Percentiles rank a stretch among this genome's conserved stretches.
These are phyloP conservation scores for Ogataea neopini DNA, from an alignment of 805 yeast genomes.

Conservation along the genomic window DNA sequence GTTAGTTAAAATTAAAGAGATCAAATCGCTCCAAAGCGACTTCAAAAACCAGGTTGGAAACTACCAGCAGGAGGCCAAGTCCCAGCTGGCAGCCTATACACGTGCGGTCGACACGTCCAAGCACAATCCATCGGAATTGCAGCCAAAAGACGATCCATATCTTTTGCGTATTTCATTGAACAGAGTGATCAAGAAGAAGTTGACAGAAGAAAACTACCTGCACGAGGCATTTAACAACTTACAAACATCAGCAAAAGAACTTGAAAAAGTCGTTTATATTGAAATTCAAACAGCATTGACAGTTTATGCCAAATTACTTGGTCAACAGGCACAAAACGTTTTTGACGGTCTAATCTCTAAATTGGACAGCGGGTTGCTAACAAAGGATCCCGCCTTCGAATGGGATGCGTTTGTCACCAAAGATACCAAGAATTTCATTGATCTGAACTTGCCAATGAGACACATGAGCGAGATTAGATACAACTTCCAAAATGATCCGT, in stretches of 20 bases:
- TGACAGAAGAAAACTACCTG: conserved; percentile 80
- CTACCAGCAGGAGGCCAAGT: conserved; percentile 68
- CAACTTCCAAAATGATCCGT: conserved; percentile 66
- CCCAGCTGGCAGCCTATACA: conserved; percentile 51
- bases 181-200: conserved; percentile 71
- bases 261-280: conserved; percentile 82
- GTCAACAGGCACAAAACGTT: conserved; percentile 72
- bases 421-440: conserved; percentile 65
- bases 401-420: conserved; percentile 83
- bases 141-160: conserved; percentile 76
- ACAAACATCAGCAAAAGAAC: conserved; percentile 83
- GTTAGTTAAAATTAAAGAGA: conserved; percentile 82
- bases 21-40: conserved; percentile 77
- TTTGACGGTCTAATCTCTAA: conserved; percentile 65
- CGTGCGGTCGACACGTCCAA: conserved; percentile 68
- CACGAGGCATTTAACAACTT: conserved; percentile 87
- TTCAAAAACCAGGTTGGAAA: conserved; percentile 73
- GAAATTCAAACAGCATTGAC: conserved; percentile 84
- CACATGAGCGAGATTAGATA: conserved; percentile 62
- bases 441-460: conserved; percentile 61
- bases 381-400: conserved; percentile 78
- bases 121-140: conserved; percentile 43
- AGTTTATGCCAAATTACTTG: conserved; percentile 67
- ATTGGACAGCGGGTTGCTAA: conserved; percentile 66
- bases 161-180: conserved; percentile 71